Conservation (phyloP, 306 rosid species). For the Gynostemma pentaphyllum region DNA sequence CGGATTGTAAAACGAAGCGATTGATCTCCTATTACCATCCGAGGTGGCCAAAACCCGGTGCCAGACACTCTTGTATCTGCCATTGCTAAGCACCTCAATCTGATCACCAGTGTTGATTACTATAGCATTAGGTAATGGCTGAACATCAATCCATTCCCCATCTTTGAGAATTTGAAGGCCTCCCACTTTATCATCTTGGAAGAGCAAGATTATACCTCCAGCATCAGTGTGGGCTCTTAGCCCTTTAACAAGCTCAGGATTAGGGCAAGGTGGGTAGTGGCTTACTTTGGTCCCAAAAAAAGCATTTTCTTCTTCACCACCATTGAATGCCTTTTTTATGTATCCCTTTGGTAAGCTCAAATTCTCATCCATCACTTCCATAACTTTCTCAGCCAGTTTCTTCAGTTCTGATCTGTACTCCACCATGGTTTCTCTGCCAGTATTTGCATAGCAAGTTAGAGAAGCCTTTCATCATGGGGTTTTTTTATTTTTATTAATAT, state of each 20-base stretch:
- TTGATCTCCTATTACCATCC: slow-evolving; percentile 58
- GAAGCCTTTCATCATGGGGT: neutral
- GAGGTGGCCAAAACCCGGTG: slow-evolving; percentile 53
- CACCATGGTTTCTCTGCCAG: slow-evolving; percentile 58
- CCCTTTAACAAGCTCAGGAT: no score
- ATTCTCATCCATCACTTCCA: slow-evolving; percentile 90
- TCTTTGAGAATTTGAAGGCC: slow-evolving; percentile 88
- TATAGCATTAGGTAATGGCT: slow-evolving; percentile 61
- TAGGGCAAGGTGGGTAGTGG: no score
- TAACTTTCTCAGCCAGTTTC: slow-evolving; percentile 50
- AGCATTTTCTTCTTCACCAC: slow-evolving; percentile 32
- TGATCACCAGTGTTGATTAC: slow-evolving; percentile 88
- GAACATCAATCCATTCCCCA: slow-evolving; percentile 74
- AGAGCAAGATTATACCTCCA: no score
- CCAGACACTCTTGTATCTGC: slow-evolving; percentile 79
- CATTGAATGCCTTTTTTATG: slow-evolving; percentile 61
- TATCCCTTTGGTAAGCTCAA: slow-evolving; percentile 49
- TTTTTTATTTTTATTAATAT: no score
- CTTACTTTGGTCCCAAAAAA: no score
- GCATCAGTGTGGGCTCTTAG: no score
- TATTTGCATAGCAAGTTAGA: neutral
- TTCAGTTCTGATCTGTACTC: slow-evolving; percentile 65
- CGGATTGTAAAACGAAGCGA: slow-evolving; percentile 84
- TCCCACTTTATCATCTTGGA: no score
- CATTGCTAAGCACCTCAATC: no score